Conservation (phyloP, 2,329 filamentous ascomycete genomes). For the Xylariaceae sp. region DNA sequence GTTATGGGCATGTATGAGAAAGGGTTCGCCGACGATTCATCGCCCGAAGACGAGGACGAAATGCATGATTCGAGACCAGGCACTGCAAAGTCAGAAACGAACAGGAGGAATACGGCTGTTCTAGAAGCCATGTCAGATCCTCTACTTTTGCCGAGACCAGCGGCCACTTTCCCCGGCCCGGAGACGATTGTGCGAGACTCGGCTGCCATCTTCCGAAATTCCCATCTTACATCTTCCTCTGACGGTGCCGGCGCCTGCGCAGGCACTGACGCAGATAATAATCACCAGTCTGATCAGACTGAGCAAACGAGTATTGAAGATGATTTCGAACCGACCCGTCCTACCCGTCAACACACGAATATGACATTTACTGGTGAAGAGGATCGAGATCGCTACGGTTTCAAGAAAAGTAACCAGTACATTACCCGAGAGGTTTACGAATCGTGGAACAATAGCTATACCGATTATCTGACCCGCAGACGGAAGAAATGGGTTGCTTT, state of each 20-base stretch:
- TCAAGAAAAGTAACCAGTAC: slow-evolving; percentile 82
- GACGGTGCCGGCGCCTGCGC: not conserved
- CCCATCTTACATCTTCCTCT: not conserved
- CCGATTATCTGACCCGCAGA: slow-evolving; percentile 68
- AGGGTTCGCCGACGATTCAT: slow-evolving; percentile 53
- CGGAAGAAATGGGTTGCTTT: slow-evolving; percentile 78
- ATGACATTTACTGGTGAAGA: slow-evolving; percentile 43
- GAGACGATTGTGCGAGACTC: slow-evolving; percentile 32
- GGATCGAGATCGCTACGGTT: slow-evolving; percentile 78
- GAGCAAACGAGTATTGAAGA: not conserved
- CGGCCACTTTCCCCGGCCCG: slow-evolving; percentile 11
- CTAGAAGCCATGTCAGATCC: slow-evolving; percentile 37
- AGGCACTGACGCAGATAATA: not conserved
- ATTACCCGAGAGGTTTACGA: slow-evolving; percentile 76
- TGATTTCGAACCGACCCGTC: slow-evolving; percentile 9
- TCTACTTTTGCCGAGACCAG: slow-evolving; percentile 23
- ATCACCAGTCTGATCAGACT: not conserved
- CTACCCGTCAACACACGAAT: slow-evolving; percentile 23
- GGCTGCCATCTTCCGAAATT: slow-evolving; percentile 29
- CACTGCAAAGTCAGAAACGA: slow-evolving; percentile 35
- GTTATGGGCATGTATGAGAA: slow-evolving; percentile 68
- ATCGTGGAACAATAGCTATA: slow-evolving; percentile 72
- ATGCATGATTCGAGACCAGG: slow-evolving; percentile 32
- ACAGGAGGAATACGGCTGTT: slow-evolving; percentile 31
- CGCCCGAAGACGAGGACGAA: slow-evolving; percentile 37